Evolutionary conservation across 1,139 yeast species (phyloP), one percentile per base, ranked within the genome.

Genomic region (Diutina catenulata): DNA sequence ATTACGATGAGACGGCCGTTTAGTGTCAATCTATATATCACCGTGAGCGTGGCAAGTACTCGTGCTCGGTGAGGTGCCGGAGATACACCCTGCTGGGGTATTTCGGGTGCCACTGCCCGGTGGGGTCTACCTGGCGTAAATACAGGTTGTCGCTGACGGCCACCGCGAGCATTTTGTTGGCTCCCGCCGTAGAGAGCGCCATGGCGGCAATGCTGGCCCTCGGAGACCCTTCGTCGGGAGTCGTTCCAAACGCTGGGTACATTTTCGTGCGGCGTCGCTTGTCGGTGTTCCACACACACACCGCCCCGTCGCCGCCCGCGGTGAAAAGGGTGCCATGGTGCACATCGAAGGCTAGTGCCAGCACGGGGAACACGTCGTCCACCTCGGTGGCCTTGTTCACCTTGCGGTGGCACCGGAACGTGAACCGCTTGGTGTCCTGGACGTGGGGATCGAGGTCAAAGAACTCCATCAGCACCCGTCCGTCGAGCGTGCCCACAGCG

Each of bases 401-500:
- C 21, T 47, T 44, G 27, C 95, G 60, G 54, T 88, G 96, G 47
- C 95, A 82, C 49, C 86, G 78, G 64, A 87, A 88, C 0, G 95
- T 94, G 54, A 79, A 88, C 7, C 25, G 20, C 39, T 65, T 57
- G 5, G 56, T 52, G 11, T 47, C 47, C 44, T 75, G 79, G 0
- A 56, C 55, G 16, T 61, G 62, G 1, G 71, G 68, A 0, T 68
- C 53, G 2, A 71, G 64, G 40, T 79, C 74, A 42, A 78, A 74
- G 50, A 71, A 80, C 46, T 86, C 95, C 28, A 88, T 72, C 0
- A 94, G 80, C 0, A 84, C 91, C 36, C 95, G 63, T 0, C 96
- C 96, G 48, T 87, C 96, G 11, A 86, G 69, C 3, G 94, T 80
- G n/a, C 88, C 68, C 29, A 80, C 70, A 0, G 83, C 87, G 53